These are phyloP conservation scores for Diaporthe longicolla DNA, from an alignment of 2,329 filamentous ascomycete genomes.

Conservation along the genomic window DNA sequence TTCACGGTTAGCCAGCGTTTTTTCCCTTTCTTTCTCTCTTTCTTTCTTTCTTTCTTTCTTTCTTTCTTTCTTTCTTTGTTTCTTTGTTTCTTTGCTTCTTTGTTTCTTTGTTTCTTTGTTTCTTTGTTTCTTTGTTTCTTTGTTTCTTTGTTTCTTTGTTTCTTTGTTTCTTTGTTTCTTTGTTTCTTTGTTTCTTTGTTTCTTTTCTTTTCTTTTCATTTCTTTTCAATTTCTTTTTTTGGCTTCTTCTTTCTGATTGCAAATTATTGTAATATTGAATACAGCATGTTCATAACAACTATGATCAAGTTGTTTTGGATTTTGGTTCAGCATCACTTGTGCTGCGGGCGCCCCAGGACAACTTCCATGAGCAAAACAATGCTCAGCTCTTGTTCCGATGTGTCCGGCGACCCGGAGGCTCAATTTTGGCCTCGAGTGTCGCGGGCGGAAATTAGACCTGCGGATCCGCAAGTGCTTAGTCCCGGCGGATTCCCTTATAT, in stretches of 20 bases:
- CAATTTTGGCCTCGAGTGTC: not conserved
- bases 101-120: too few species aligned
- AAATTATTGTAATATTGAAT: not conserved
- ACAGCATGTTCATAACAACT: not conserved
- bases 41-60: too few species aligned
- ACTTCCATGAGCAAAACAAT: not conserved
- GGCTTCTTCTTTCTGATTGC: not conserved
- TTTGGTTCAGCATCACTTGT: too few species aligned
- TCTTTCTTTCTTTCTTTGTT: too few species aligned
- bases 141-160: too few species aligned
- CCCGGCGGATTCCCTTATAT: not conserved
- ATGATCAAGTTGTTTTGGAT: not conserved
- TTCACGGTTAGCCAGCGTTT: not conserved
- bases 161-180: too few species aligned
- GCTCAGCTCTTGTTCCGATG: too few species aligned
- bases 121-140: too few species aligned
- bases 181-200: too few species aligned
- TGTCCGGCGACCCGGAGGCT: not conserved
- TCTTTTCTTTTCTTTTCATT: too few species aligned
- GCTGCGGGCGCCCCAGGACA: not conserved
- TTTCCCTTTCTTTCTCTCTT: not conserved
- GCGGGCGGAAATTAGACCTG: not conserved
- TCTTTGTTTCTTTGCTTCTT: too few species aligned
- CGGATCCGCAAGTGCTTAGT: slow-evolving; percentile 25
- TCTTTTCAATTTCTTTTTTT: not conserved